Conservation (phyloP, 1,284 basidiomycete genomes). For the Ganoderma sp. region DNA sequence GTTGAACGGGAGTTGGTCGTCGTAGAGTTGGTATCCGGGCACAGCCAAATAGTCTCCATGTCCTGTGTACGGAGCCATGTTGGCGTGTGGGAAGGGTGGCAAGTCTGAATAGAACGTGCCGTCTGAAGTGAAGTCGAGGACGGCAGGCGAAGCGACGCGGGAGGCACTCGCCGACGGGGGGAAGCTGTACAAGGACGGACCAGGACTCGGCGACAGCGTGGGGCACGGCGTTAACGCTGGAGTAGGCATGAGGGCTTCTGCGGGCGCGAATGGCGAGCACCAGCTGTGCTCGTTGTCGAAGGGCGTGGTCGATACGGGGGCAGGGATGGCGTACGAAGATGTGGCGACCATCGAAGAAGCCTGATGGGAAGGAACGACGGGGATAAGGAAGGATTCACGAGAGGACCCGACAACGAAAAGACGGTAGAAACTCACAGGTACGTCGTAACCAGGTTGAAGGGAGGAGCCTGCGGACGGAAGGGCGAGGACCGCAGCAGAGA, state of each 20-base stretch:
- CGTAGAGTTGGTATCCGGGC: background rate
- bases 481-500: background rate
- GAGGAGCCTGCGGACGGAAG: background rate
- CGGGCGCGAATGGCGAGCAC: background rate
- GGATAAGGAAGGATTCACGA: too few relatives aligned
- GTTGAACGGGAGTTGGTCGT: background rate
- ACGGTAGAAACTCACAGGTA: background rate
- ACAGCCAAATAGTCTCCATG: background rate
- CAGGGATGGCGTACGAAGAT: background rate
- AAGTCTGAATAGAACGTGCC: background rate
- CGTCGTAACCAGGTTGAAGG: background rate
- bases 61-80: background rate
- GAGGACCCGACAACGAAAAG: too few relatives aligned
- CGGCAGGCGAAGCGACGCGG: background rate
- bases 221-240: background rate
- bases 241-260: background rate
- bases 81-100: background rate
- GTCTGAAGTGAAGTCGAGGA: background rate
- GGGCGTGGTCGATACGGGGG: background rate
- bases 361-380: background rate
- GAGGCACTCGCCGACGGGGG: background rate
- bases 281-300: background rate
- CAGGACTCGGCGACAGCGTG: background rate
- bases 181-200: background rate
- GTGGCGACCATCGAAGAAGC: too few relatives aligned